phyloP scores from a whole-genome alignment of 148 eudicot species.

The Fagopyrum esculentum region DNA sequence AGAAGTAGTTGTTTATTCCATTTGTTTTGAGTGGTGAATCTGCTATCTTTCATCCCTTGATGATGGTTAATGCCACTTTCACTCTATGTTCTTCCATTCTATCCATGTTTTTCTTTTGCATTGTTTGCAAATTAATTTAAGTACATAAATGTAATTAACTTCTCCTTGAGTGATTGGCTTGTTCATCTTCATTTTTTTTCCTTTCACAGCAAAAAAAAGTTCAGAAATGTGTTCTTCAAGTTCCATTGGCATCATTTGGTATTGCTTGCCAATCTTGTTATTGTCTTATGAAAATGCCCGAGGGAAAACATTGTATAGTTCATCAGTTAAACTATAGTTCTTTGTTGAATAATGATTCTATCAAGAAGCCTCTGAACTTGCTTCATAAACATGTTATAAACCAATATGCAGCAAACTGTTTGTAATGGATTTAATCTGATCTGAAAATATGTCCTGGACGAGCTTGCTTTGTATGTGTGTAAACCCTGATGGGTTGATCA shows the following conservation, averaged over 20 bases:
- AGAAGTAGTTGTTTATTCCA: constrained; percentile 4
- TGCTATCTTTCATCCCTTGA: neutral
- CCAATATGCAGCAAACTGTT: neutral
- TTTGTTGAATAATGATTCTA: neutral
- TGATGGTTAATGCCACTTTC: constrained; percentile 4
- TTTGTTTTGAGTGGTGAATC: constrained; percentile 6
- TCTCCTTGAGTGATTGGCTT: neutral
- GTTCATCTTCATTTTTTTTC: constrained; percentile 3
- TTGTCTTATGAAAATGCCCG: neutral
- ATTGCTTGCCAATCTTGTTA: neutral
- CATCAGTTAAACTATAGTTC: neutral
- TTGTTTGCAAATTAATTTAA: neutral
- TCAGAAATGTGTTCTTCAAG: neutral
- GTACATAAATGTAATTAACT: neutral
- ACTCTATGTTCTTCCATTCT: neutral
- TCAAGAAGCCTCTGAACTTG: neutral
- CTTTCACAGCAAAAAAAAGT: neutral
- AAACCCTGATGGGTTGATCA: no score
- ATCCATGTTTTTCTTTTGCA: constrained; percentile 1
- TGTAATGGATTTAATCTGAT: no score
- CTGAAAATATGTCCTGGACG: neutral
- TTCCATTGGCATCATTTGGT: neutral
- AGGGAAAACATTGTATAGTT: neutral
- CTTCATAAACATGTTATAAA: neutral
- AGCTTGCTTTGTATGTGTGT: neutral